Evolutionary conservation across 2,329 filamentous ascomycete genomes (phyloP), one percentile per base, ranked within the genome.

Genomic region (Colletotrichum gigasporum): DNA sequence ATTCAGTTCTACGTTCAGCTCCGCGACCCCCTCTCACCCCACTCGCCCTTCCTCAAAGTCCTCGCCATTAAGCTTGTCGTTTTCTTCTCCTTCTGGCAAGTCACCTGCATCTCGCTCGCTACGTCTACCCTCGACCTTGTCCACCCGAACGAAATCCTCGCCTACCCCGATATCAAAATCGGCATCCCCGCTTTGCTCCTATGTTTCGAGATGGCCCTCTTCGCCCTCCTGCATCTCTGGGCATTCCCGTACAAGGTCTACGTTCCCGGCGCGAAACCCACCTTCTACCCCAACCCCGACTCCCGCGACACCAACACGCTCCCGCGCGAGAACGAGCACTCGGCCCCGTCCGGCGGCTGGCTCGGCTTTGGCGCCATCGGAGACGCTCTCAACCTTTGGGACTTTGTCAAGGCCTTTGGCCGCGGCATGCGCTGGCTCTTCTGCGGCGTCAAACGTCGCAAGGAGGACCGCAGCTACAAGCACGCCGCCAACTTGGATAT

Each of bases 11-110:
- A 97, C 76, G 76, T 91, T 28, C 92, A 96, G 75, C 82, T 96
- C 45, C 89, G 87, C 67, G 78, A 83, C 1, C 87, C 92, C 63
- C 83, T 97, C 24, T 83, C 84, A 7, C 85, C 90, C 56, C 87
- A 96, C 73, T 83, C 80, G 16, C 91, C 93, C 0, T 91, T 95
- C 69, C 77, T 95, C 68, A 97, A 97, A 77, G 89, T 97, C 24
- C 74, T 93, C 18, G 91, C 92, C 71, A 96, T 97, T 79, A 97
- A 97, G 78, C 84, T 96, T 26, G 93, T 96, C 72, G 93, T 97
- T 72, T 97, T 97, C 82, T 85, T 97, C 69, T 94, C 90, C 34
- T 96, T 96, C 77, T 97, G 93, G 93, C 93, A 97, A 78, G 83
- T 75, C 3, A 79, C 81, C 4, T 76, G 81, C 67, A 84, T 86